Conservation (phyloP, 2,329 filamentous ascomycete genomes). For the Aspergillus sojae region DNA sequence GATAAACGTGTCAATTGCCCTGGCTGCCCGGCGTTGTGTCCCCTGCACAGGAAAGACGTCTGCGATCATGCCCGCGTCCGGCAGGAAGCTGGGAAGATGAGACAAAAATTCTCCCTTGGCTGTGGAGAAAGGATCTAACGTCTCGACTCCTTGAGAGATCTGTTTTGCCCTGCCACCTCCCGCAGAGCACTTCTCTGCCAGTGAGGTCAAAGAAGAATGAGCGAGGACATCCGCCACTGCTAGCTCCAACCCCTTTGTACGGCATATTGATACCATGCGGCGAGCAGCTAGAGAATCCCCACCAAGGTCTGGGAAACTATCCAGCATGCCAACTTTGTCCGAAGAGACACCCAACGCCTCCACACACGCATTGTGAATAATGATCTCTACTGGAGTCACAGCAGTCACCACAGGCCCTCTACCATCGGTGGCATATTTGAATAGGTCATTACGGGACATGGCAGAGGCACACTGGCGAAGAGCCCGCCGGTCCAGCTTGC, state of each 20-base stretch:
- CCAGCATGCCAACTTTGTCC: too few species aligned
- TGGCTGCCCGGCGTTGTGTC: not conserved
- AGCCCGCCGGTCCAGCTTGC: constrained; percentile 36
- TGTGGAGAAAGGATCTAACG: not conserved
- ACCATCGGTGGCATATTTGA: too few species aligned
- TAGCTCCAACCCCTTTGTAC: not conserved
- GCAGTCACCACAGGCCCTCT: too few species aligned
- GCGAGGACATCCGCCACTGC: not conserved
- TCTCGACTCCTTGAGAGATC: too few species aligned
- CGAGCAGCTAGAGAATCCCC: not conserved
- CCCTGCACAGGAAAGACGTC: not conserved
- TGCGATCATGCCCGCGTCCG: not conserved
- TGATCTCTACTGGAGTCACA: too few species aligned
- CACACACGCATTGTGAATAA: too few species aligned
- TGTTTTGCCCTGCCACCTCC: too few species aligned
- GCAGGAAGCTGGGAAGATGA: not conserved
- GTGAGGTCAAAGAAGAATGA: not conserved
- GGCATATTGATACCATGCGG: not conserved
- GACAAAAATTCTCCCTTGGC: not conserved
- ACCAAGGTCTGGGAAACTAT: not conserved
- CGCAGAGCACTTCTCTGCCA: not conserved
- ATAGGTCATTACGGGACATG: too few species aligned
- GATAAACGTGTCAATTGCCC: not conserved
- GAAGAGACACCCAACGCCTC: too few species aligned
- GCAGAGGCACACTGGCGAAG: too few species aligned